A percentile compares a stretch with the other conserved stretches of the same genome.
These are phyloP conservation scores for Butyriboletus appendiculatus DNA, from an alignment of 1,284 basidiomycete species.

Conservation along the genomic window DNA sequence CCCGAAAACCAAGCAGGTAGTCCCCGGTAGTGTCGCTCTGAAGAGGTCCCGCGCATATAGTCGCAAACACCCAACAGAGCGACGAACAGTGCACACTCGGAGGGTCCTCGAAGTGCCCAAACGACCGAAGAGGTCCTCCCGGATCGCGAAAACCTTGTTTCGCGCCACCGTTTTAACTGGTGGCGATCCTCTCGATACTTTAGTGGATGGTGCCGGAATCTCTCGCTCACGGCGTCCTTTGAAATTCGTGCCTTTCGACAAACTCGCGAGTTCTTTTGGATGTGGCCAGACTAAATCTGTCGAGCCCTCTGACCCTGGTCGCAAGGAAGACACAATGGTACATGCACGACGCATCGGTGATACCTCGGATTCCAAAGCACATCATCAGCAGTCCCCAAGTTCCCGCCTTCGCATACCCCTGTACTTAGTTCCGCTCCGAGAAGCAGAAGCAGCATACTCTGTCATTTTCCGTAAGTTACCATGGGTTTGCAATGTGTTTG, in stretches of 20 bases:
- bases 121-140: not conserved
- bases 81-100: not conserved
- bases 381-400: not conserved
- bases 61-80: constrained; percentile 1
- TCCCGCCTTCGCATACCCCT: constrained; percentile 18
- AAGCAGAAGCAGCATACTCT: constrained; percentile 33
- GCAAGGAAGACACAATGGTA: not conserved
- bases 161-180: constrained; percentile 29
- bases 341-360: not conserved
- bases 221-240: constrained; percentile 24
- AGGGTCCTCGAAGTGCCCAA: not conserved
- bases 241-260: constrained; percentile 29
- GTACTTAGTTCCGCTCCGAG: constrained; percentile 25
- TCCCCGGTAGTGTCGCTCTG: not conserved
- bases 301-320: not conserved
- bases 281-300: not conserved
- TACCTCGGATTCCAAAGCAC: not conserved
- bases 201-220: constrained; percentile 13
- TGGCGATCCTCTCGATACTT: constrained; percentile 25
- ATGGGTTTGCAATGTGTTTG: not conserved
- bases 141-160: constrained; percentile 19
- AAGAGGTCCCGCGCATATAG: constrained; percentile 24
- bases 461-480: constrained; percentile 29
- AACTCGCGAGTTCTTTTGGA: constrained; percentile 8
- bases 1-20: not conserved